These are phyloP conservation scores for Ramaria sp. DNA, from an alignment of 768 basidiomycete genomes.

Conservation along the genomic window DNA sequence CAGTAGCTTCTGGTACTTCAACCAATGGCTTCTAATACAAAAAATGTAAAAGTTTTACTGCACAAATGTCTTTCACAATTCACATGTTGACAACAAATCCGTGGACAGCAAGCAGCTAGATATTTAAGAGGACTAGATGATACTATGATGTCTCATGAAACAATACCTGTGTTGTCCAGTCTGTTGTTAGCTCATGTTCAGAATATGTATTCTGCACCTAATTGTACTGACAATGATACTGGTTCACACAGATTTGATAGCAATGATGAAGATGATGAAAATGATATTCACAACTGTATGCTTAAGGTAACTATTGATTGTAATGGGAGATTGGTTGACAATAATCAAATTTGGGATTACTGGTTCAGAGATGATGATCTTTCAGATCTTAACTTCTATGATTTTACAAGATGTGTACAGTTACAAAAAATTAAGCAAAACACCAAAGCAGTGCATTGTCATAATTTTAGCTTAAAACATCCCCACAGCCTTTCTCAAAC, in stretches of 20 bases:
- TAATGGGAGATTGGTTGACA: background rate
- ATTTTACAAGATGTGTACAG: background rate
- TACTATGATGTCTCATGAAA: background rate
- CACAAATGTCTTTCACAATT: slow-evolving; percentile 11
- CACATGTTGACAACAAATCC: slow-evolving; percentile 6
- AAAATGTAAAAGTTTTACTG: slow-evolving; percentile 3
- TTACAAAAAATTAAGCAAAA: background rate
- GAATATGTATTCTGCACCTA: background rate
- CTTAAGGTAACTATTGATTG: background rate
- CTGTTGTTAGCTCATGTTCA: background rate
- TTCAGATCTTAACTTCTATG: background rate
- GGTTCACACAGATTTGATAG: too few species aligned
- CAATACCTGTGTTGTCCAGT: background rate
- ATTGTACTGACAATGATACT: background rate
- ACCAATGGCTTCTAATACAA: background rate
- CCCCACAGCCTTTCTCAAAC: background rate
- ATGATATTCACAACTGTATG: too few species aligned
- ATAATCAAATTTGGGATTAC: slow-evolving; percentile 3
- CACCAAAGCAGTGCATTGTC: background rate
- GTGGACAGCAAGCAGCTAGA: slow-evolving; percentile 10
- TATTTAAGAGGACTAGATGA: slow-evolving; percentile 4
- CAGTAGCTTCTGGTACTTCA: background rate
- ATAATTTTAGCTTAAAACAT: background rate
- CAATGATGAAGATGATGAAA: background rate
- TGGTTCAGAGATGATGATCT: background rate